Percentiles rank a stretch among this genome's conserved stretches.
These are phyloP conservation scores for Peniophora sp. DNA, from an alignment of 1,284 basidiomycete genomes.

Conservation along the genomic window DNA sequence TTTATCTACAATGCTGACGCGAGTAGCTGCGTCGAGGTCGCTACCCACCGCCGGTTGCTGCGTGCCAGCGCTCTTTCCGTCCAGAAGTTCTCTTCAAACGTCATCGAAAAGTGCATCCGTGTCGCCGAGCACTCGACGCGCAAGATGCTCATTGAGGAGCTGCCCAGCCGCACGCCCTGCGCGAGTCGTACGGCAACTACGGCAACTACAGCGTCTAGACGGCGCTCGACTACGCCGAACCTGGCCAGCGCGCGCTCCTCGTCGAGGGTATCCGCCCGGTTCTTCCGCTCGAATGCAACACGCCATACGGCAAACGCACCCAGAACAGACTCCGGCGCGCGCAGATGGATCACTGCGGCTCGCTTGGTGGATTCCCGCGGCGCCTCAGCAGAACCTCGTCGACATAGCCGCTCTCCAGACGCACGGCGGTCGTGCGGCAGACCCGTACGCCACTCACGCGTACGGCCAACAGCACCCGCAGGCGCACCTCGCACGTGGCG, in stretches of 20 bases:
- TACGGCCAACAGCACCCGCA: slow-evolving; percentile 39
- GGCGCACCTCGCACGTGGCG: slow-evolving; percentile 54
- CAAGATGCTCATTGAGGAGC: slow-evolving; percentile 92
- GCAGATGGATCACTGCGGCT: slow-evolving; percentile 61
- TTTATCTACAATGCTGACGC: slow-evolving; percentile 99
- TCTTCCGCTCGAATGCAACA: slow-evolving; percentile 91
- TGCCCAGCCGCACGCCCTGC: slow-evolving; percentile 86
- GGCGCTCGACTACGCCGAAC: slow-evolving; percentile 92
- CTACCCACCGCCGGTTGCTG: slow-evolving; percentile 98
- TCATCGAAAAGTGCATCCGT: slow-evolving; percentile 96
- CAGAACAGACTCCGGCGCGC: slow-evolving; percentile 95
- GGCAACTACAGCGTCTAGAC: slow-evolving; percentile 96
- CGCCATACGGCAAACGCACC: slow-evolving; percentile 95
- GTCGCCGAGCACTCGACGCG: slow-evolving; percentile 93
- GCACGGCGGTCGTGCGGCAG: slow-evolving; percentile 39
- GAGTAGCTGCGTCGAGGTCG: slow-evolving; percentile 95
- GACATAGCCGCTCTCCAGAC: slow-evolving; percentile 45
- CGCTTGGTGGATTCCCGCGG: slow-evolving; percentile 35
- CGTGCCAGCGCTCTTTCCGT: slow-evolving; percentile 98
- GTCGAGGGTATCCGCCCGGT: slow-evolving; percentile 97
- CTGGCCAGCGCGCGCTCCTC: slow-evolving; percentile 74
- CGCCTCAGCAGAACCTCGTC: slow-evolving; percentile 50
- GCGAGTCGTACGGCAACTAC: slow-evolving; percentile 93
- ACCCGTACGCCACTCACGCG: slow-evolving; percentile 48
- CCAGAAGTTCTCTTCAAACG: slow-evolving; percentile 97